A percentile compares a stretch with the other conserved stretches of the same genome.
These are phyloP conservation scores for Myxozyma neotropica DNA, from an alignment of 805 yeast species.

Conservation along the genomic window DNA sequence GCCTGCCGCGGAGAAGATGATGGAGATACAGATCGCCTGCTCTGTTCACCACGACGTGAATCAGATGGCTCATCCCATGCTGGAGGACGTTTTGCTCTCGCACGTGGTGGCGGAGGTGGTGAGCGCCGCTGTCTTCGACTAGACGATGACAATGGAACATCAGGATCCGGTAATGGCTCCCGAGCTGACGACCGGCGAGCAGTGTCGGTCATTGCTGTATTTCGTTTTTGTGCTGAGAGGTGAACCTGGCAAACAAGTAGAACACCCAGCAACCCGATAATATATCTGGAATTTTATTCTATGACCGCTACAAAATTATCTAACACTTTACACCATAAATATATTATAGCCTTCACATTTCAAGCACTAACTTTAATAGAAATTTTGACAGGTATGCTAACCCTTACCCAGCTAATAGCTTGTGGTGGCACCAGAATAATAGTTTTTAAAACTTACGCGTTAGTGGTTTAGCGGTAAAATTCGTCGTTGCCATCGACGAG, in stretches of 20 bases:
- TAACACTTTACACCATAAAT: too few species aligned
- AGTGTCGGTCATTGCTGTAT: conserved; percentile 1
- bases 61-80: conserved; percentile 11
- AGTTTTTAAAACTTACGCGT: conserved; percentile 40
- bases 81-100: conserved; percentile 10
- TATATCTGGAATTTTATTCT: too few species aligned
- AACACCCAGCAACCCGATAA: too few species aligned
- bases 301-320: too few species aligned
- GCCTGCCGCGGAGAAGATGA: background rate
- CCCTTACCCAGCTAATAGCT: background rate
- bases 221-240: background rate
- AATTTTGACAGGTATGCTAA: background rate
- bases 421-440: background rate
- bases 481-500: conserved; percentile 57
- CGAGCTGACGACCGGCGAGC: background rate
- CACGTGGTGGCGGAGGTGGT: conserved; percentile 4
- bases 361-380: too few species aligned
- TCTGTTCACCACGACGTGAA: background rate
- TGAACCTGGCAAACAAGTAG: background rate
- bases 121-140: background rate
- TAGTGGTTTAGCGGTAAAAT: conserved; percentile 57
- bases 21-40: conserved; percentile 3
- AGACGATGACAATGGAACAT: background rate
- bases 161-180: conserved; percentile 2
- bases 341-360: too few species aligned